A percentile compares a stretch with the other conserved stretches of the same genome.
phyloP scores from a whole-genome alignment of 441 rosid genomes.

The Pelargonium myrrhifolium region DNA sequence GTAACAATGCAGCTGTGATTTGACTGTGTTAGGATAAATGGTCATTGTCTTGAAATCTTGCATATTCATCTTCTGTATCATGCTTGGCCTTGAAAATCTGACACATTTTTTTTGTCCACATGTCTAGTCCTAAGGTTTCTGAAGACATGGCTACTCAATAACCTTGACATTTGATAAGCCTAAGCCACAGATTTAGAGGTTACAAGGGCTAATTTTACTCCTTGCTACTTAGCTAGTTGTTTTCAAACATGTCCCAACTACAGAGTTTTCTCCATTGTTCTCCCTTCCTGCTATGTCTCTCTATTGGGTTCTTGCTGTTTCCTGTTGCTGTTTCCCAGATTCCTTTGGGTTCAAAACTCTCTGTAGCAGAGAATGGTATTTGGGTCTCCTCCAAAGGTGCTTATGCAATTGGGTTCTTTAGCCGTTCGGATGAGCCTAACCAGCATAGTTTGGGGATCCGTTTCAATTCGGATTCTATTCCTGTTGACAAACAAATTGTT shows the following conservation, averaged over 20 bases:
- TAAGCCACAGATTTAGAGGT: conserved; percentile 11
- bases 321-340: conserved; percentile 40
- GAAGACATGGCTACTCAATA: neutral
- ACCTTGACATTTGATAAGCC: neutral
- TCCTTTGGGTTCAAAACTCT: conserved; percentile 57
- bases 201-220: conserved; percentile 12
- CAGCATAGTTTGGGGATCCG: conserved; percentile 66
- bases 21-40: neutral
- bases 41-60: conserved; percentile 6
- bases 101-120: neutral
- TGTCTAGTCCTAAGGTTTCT: neutral
- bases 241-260: conserved; percentile 36
- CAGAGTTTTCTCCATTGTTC: conserved; percentile 13
- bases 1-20: neutral
- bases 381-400: conserved; percentile 67
- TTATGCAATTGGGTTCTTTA: conserved; percentile 62
- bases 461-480: conserved; percentile 50
- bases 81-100: conserved; percentile 20
- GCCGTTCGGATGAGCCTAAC: conserved; percentile 37
- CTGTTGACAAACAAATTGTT: conserved; percentile 35
- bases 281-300: conserved; percentile 33
- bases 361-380: conserved; percentile 35
- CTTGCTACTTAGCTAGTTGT: conserved; percentile 14
- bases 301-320: conserved; percentile 30
- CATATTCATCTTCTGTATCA: conserved; percentile 13